A percentile compares a stretch with the other conserved stretches of the same genome.
Conservation (phyloP, 225 moss, liverwort and hornwort species). For the Marchantia polymorpha region DNA sequence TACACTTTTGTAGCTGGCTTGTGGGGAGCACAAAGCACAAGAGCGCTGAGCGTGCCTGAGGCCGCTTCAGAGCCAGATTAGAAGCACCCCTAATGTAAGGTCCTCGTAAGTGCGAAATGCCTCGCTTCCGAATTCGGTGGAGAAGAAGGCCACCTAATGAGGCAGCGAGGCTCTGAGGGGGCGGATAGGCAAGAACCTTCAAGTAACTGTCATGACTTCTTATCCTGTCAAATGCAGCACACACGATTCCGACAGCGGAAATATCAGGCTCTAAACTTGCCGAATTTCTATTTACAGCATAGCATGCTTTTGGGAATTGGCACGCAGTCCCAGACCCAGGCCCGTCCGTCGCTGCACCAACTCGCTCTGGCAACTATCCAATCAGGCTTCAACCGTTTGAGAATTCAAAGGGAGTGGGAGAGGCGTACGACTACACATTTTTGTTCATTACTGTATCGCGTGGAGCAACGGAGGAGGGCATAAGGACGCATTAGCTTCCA, state of each 20-base stretch:
- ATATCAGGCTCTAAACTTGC: conserved; percentile 9
- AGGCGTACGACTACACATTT: conserved; percentile 2
- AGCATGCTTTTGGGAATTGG: not conserved
- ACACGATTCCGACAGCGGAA: conserved; percentile 6
- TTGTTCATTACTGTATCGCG: conserved; percentile 1
- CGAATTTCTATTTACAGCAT: not conserved
- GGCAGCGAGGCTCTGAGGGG: too few relatives aligned
- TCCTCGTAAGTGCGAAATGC: not conserved
- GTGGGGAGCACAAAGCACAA: conserved; percentile 7
- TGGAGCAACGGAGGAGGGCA: not conserved
- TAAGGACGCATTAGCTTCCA: conserved; percentile 4
- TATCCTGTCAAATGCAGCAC: conserved; percentile 13
- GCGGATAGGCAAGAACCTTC: not conserved
- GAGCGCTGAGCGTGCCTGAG: not conserved
- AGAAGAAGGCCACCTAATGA: not conserved
- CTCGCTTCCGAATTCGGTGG: not conserved
- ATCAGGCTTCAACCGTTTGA: conserved; percentile 4
- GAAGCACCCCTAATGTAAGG: not conserved
- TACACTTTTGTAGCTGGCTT: not conserved
- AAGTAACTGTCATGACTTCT: conserved; percentile 4
- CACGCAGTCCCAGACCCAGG: not conserved
- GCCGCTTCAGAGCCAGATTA: not conserved
- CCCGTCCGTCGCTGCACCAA: not conserved
- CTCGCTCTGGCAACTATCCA: conserved; percentile 3
- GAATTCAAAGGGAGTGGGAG: conserved; percentile 10